Evolutionary conservation across 352 stramenopile genomes (phyloP).

Genomic region (Elongisporangium prolatum): DNA sequence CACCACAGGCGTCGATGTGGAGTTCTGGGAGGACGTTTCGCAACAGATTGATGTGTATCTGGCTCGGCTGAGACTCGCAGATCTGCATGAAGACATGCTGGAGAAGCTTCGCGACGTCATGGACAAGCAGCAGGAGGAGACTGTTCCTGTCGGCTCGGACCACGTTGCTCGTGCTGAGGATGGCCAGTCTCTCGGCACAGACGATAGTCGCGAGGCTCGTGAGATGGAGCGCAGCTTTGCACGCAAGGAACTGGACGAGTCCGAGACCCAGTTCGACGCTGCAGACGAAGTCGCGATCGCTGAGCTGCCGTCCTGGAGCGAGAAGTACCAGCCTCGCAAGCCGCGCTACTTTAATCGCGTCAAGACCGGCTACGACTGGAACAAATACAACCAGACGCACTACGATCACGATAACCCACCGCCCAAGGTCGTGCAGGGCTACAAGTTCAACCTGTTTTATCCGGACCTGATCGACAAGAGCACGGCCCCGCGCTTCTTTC

Average conservation of each 20-base stretch:
- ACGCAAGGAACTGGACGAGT: slow-evolving; percentile 59
- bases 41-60: slow-evolving; percentile 92
- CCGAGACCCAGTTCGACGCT: slow-evolving; percentile 79
- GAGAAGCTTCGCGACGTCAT: slow-evolving; percentile 89
- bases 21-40: slow-evolving; percentile 93
- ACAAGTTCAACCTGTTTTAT: slow-evolving; percentile 99
- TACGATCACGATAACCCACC: slow-evolving; percentile 99
- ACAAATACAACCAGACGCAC: slow-evolving; percentile 99
- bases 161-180: slow-evolving; percentile 18
- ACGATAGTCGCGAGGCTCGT: slow-evolving; percentile 60
- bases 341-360: slow-evolving; percentile 99
- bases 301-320: slow-evolving; percentile 84
- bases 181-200: slow-evolving; percentile 13
- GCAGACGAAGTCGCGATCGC: slow-evolving; percentile 88
- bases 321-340: slow-evolving; percentile 98
- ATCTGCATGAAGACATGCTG: slow-evolving; percentile 94
- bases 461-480: slow-evolving; percentile 98
- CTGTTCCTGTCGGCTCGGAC: slow-evolving; percentile 18
- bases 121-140: slow-evolving; percentile 57
- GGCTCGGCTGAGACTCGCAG: slow-evolving; percentile 80
- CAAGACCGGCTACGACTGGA: slow-evolving; percentile 99
- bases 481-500: slow-evolving; percentile 92
- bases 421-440: slow-evolving; percentile 99
- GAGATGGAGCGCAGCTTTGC: slow-evolving; percentile 62
- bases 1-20: slow-evolving; percentile 79